Evolutionary conservation across 148 eudicot genomes (phyloP).

Genomic region (Limonium bicolor): DNA sequence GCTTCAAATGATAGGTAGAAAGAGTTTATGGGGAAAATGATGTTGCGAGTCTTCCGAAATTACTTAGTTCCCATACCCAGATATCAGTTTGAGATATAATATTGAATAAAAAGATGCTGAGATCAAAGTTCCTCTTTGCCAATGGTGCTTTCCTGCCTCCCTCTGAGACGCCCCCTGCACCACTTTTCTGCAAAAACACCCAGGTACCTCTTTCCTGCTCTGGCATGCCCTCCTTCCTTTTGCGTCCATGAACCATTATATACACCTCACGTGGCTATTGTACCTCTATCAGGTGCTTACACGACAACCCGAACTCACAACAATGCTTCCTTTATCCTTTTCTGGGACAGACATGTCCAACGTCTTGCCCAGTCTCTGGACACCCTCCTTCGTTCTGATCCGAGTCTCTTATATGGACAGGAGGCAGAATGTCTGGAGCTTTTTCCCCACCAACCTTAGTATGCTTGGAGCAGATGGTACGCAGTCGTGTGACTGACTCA

Average conservation of each 20-base stretch:
- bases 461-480: slow-evolving; percentile 25
- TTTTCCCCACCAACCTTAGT: neutral
- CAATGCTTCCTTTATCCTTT: slow-evolving; percentile 37
- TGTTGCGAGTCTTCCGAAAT: no score
- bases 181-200: slow-evolving; percentile 50
- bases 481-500: slow-evolving; percentile 26
- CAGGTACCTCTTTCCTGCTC: slow-evolving; percentile 25
- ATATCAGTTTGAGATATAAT: no score
- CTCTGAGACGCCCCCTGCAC: slow-evolving; percentile 33
- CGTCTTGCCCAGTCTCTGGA: slow-evolving; percentile 58
- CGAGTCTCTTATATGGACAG: slow-evolving; percentile 34
- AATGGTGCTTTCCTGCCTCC: slow-evolving; percentile 41
- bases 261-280: neutral
- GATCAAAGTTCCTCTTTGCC: slow-evolving; percentile 23
- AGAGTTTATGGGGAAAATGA: no score
- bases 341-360: slow-evolving; percentile 63
- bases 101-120: slow-evolving; percentile 13
- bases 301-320: slow-evolving; percentile 81
- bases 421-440: slow-evolving; percentile 1
- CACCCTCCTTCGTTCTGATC: slow-evolving; percentile 28
- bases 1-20: no score
- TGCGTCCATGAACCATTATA: no score
- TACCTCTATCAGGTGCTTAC: slow-evolving; percentile 54
- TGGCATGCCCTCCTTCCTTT: neutral
- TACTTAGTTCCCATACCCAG: no score